These are phyloP conservation scores for Sclerospora graminicola DNA, from an alignment of 352 stramenopile species.

Conservation along the genomic window DNA sequence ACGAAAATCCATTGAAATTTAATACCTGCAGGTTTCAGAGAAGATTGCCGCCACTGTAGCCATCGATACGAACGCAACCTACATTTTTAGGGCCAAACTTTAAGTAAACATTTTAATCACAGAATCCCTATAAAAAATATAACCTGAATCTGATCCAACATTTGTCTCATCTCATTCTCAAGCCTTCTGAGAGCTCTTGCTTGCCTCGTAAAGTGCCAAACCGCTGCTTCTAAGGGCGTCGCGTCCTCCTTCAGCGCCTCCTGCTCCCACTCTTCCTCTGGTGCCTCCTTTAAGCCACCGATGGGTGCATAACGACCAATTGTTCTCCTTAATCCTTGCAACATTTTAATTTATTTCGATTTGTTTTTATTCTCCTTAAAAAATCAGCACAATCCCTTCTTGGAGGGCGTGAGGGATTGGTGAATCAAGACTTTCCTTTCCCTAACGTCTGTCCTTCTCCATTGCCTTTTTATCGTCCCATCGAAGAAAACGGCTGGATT, in stretches of 20 bases:
- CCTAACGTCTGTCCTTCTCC: neutral
- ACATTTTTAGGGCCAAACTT: neutral
- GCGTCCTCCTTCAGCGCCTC: conserved; percentile 11
- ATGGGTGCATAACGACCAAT: conserved; percentile 34
- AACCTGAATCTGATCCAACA: conserved; percentile 55
- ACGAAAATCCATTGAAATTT: neutral
- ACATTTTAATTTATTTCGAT: conserved; percentile 13
- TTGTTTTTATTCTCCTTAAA: neutral
- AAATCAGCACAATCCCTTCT: conserved; percentile 7
- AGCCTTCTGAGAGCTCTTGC: conserved; percentile 36
- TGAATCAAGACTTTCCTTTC: too few species aligned
- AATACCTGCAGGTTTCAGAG: conserved; percentile 37
- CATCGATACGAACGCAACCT: conserved; percentile 36
- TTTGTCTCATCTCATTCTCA: conserved; percentile 32
- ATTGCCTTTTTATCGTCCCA: conserved; percentile 7
- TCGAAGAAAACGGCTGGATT: conserved; percentile 14
- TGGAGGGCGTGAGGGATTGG: neutral
- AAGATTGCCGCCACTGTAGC: conserved; percentile 43
- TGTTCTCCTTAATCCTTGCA: conserved; percentile 54
- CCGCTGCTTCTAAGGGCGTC: conserved; percentile 18
- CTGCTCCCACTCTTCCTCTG: conserved; percentile 1
- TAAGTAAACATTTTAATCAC: neutral
- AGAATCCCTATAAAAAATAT: neutral
- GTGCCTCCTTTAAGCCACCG: conserved; percentile 8
- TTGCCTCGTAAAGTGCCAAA: conserved; percentile 45